Evolutionary conservation across 2,329 filamentous ascomycete genomes (phyloP).

Genomic region (Fusarium nisikadoi): DNA sequence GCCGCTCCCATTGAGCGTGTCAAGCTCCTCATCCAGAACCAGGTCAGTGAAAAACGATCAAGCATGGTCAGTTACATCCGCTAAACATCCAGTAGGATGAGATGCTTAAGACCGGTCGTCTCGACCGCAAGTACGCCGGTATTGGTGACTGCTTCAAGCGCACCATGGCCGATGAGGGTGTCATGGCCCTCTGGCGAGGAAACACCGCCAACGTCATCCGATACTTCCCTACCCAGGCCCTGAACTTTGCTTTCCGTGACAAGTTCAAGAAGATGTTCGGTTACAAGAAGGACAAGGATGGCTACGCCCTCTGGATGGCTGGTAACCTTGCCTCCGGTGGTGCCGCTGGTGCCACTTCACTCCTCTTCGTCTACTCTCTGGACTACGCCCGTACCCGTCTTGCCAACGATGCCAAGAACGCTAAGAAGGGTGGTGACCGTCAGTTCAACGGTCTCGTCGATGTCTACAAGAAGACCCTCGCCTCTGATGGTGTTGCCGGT

Average conservation of each 20-base stretch:
- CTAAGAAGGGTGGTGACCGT: slow-evolving; percentile 95
- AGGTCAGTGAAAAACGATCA: slow-evolving; percentile 71
- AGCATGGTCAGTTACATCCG: background rate
- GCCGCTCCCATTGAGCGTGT: slow-evolving; percentile 99
- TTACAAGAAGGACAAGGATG: slow-evolving; percentile 99
- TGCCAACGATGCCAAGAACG: slow-evolving; percentile 99
- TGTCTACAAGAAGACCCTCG: slow-evolving; percentile 99
- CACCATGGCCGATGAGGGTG: slow-evolving; percentile 90
- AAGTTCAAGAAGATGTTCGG: slow-evolving; percentile 99
- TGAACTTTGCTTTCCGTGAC: slow-evolving; percentile 99
- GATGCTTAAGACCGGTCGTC: slow-evolving; percentile 99
- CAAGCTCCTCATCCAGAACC: slow-evolving; percentile 99
- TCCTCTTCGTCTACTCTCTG: slow-evolving; percentile 99
- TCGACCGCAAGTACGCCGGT: slow-evolving; percentile 95
- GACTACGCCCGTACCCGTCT: slow-evolving; percentile 99
- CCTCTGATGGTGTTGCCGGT: slow-evolving; percentile 98
- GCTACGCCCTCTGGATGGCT: slow-evolving; percentile 98
- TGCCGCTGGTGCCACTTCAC: slow-evolving; percentile 98
- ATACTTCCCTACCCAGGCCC: slow-evolving; percentile 99
- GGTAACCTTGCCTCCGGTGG: slow-evolving; percentile 99
- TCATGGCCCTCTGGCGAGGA: slow-evolving; percentile 96
- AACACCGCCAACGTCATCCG: slow-evolving; percentile 99
- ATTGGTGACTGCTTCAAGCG: slow-evolving; percentile 96
- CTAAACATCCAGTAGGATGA: slow-evolving; percentile 79
- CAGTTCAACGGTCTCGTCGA: slow-evolving; percentile 99